A percentile compares a stretch with the other conserved stretches of the same genome.
Evolutionary conservation across 163 green algal species (phyloP).

Genomic region (Scenedesmus sp.): DNA sequence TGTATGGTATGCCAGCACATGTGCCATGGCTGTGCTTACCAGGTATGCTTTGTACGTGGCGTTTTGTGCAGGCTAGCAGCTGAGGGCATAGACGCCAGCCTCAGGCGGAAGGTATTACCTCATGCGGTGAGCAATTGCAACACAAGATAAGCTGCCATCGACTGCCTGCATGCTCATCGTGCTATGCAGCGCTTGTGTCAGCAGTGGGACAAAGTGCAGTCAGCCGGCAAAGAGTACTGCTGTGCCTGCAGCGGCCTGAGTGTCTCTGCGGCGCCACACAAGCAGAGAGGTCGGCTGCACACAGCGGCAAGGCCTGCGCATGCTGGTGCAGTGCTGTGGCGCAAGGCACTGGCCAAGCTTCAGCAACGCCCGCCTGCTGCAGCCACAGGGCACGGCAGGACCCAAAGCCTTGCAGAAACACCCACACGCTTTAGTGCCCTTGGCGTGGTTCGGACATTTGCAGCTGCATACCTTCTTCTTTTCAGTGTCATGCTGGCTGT

Average conservation of each 20-base stretch:
- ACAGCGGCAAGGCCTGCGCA: not conserved
- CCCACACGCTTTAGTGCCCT: not conserved
- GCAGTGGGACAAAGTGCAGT: too few species aligned
- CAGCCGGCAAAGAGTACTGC: too few species aligned
- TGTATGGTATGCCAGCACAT: not conserved
- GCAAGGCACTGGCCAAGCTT: not conserved
- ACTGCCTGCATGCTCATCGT: not conserved
- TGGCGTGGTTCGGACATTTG: not conserved
- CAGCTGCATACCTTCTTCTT: too few species aligned
- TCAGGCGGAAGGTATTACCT: slow-evolving; percentile 11
- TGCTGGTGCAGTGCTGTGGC: not conserved
- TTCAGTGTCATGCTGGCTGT: not conserved
- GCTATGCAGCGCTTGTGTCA: too few species aligned
- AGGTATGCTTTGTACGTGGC: not conserved
- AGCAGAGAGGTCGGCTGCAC: too few species aligned
- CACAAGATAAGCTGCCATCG: not conserved
- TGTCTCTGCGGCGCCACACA: too few species aligned
- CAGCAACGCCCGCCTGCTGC: not conserved
- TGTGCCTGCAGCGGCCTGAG: too few species aligned
- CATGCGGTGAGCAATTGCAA: slow-evolving; percentile 36
- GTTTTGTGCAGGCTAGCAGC: slow-evolving; percentile 28
- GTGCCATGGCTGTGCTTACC: not conserved
- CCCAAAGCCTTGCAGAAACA: not conserved
- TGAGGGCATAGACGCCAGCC: slow-evolving; percentile 40
- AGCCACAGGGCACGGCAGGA: not conserved